These are phyloP conservation scores for Leccinum sublutescens DNA, from an alignment of 768 basidiomycete genomes.

Conservation along the genomic window DNA sequence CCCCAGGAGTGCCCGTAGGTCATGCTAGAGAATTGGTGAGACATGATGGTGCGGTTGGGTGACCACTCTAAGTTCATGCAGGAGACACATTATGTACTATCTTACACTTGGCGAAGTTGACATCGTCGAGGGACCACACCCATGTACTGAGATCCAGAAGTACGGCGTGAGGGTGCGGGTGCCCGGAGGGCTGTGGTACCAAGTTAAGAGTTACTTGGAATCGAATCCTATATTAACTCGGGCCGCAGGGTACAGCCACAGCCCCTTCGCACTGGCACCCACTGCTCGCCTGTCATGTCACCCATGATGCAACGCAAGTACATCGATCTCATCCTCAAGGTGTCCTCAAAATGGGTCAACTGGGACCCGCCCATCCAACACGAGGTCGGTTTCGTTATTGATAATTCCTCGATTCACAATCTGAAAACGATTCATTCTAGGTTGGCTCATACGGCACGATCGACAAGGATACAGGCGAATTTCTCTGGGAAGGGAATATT, in stretches of 20 bases:
- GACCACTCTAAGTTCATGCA: neutral
- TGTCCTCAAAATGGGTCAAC: slow-evolving; percentile 37
- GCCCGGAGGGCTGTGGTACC: too few relatives aligned
- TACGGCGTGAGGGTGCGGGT: too few relatives aligned
- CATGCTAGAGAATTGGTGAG: neutral
- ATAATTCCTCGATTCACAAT: neutral
- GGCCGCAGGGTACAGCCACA: too few relatives aligned
- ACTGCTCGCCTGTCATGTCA: slow-evolving; percentile 2
- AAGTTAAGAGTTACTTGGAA: too few relatives aligned
- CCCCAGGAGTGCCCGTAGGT: neutral
- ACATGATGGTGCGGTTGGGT: too few relatives aligned
- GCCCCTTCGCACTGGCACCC: neutral
- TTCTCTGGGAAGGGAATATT: slow-evolving; percentile 35
- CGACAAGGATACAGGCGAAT: slow-evolving; percentile 30
- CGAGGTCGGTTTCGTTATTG: slow-evolving; percentile 16
- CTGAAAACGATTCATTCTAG: slow-evolving; percentile 13
- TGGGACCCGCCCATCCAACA: slow-evolving; percentile 35
- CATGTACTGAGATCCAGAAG: too few relatives aligned
- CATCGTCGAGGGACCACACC: neutral
- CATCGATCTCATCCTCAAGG: slow-evolving; percentile 33
- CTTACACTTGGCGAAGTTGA: neutral
- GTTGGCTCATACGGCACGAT: slow-evolving; percentile 37
- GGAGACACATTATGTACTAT: neutral
- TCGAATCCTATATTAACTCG: too few relatives aligned
- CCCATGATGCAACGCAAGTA: slow-evolving; percentile 29